Conservation (phyloP, 257 asterid species). For the Petunia secreta region DNA sequence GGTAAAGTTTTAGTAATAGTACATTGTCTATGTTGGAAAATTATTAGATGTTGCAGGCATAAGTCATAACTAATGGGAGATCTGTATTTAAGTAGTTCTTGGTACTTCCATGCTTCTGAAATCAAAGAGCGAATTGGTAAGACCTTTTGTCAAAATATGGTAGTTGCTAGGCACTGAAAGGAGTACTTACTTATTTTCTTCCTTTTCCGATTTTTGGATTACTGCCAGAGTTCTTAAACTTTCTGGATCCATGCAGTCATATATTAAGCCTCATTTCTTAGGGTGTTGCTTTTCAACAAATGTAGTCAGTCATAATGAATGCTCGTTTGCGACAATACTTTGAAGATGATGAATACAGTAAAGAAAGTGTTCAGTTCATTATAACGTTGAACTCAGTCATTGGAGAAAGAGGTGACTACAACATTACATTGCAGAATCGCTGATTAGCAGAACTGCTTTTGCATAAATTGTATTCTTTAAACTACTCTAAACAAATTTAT, state of each 20-base stretch:
- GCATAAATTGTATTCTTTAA: neutral
- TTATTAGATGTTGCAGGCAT: neutral
- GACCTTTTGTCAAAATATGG: neutral
- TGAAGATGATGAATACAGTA: neutral
- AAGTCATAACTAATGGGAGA: neutral
- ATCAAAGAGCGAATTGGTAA: neutral
- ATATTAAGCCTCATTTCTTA: neutral
- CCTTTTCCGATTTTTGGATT: neutral
- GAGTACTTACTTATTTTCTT: neutral
- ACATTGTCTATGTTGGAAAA: neutral
- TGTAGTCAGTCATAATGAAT: neutral
- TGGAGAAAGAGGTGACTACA: neutral
- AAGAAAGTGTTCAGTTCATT: neutral
- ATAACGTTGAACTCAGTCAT: conserved; percentile 13
- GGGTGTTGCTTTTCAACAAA: neutral
- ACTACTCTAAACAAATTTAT: neutral
- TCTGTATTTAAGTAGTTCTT: neutral
- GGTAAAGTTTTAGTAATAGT: conserved; percentile 45
- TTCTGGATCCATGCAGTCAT: neutral
- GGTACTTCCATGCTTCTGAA: neutral
- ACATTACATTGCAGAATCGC: neutral
- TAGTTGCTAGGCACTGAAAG: neutral
- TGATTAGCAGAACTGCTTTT: neutral
- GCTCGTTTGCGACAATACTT: neutral
- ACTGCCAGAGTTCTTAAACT: conserved; percentile 5